Conservation (phyloP, 805 yeast species). For the Candida krabiensis region DNA sequence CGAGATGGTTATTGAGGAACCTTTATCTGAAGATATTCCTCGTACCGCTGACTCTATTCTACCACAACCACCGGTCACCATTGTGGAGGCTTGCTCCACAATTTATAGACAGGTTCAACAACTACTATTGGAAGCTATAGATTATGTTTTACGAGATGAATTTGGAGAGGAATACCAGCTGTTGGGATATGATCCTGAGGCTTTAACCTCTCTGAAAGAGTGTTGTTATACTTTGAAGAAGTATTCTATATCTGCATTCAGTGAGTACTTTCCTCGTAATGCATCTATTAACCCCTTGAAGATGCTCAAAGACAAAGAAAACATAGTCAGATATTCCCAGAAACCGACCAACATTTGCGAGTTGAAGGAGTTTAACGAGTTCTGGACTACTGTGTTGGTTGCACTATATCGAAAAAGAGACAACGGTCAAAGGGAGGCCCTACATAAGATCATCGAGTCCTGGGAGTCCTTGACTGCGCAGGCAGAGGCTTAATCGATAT, state of each 20-base stretch:
- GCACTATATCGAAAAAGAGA: conserved; percentile 42
- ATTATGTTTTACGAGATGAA: conserved; percentile 48
- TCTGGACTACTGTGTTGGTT: conserved; percentile 51
- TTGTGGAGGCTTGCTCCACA: conserved; percentile 18
- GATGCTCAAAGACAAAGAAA: conserved; percentile 21
- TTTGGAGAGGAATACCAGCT: conserved; percentile 59
- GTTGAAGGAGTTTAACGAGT: conserved; percentile 41
- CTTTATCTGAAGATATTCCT: too few species aligned
- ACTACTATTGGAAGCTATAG: conserved; percentile 46
- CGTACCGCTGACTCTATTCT: conserved; percentile 2
- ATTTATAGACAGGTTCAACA: conserved; percentile 43
- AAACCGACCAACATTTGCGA: conserved; percentile 32
- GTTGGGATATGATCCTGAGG: conserved; percentile 45
- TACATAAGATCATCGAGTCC: conserved; percentile 21
- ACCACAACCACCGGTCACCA: conserved; percentile 1
- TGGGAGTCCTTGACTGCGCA: conserved; percentile 16
- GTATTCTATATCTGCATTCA: conserved; percentile 59
- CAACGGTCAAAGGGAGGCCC: conserved; percentile 30
- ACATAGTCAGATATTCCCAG: conserved; percentile 8
- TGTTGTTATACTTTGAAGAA: conserved; percentile 43
- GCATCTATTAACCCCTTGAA: conserved; percentile 19
- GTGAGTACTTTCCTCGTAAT: conserved; percentile 40
- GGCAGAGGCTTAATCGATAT: not conserved
- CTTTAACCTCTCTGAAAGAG: conserved; percentile 38
- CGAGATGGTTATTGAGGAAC: conserved; percentile 16